Evolutionary conservation across 2,329 filamentous ascomycete species (phyloP), one percentile per base, ranked within the genome.

Genomic region (Akanthomyces muscarius): DNA sequence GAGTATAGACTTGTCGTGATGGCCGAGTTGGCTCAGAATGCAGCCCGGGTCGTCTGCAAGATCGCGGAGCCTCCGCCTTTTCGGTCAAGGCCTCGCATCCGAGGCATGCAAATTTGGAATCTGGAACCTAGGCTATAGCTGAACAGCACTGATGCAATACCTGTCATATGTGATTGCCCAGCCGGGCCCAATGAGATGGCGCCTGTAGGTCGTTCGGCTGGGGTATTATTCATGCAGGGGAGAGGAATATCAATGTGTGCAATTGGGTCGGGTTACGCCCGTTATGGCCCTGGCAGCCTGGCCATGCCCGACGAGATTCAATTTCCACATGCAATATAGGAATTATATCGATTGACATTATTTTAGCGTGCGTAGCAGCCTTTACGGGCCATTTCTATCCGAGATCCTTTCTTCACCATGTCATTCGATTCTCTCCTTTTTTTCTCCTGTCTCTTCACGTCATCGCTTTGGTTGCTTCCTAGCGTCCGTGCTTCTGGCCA

Each of bases 101-200:
- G 14, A 25, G 30, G 33, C 33, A 3, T 7, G 33, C 33, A 8
- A 36, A 36, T 44, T 33, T 18, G 38, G 16, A 45, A 45, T 21
- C 23, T 4, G 38, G 36, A 51, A 21, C 56, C 47, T n/a, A 36
- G 56, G 23, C 45, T 28, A 41, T 47, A 57, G 41, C 54, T 45
- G 42, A 57, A 47, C 41, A 47, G 54, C 54, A 57, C 42, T 47
- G 54, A 25, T 59, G 25, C 48, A 33, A 51, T 51, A 51, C 38
- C 38, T 41, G 38, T 41, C 38, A 48, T 14, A 28, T 25, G 42
- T 48, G 42, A 45, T 48, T 48, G 28, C 45, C 21, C 45, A 25
- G 21, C 13, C 21, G 11, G 11, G 25, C 48, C 25, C 48, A 51
- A 51, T 51, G 13, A 18, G 48, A 36, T 36, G 33, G 33, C 33